phyloP scores from a whole-genome alignment of 2,329 filamentous ascomycete species.

The Zasmidium cellare region DNA sequence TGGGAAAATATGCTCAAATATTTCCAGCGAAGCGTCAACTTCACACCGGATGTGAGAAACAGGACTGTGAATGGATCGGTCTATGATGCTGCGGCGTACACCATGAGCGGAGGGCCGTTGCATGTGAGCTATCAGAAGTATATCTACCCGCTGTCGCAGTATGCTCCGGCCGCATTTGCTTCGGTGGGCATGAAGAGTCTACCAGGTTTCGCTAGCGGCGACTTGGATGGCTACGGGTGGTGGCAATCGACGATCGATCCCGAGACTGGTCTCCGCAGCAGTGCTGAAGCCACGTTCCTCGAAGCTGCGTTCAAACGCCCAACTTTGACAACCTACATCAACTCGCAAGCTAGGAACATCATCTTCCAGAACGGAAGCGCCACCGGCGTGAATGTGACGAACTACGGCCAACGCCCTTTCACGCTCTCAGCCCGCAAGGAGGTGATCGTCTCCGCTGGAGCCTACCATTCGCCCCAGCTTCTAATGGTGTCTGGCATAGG shows the following conservation, averaged over 20 bases:
- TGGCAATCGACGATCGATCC: slow-evolving; percentile 35
- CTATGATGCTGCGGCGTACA: slow-evolving; percentile 15
- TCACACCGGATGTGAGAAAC: slow-evolving; percentile 14
- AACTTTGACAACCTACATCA: slow-evolving; percentile 33
- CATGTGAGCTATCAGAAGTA: slow-evolving; percentile 35
- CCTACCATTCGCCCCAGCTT: slow-evolving; percentile 33
- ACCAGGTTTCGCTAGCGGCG: slow-evolving; percentile 30
- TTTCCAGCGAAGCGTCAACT: slow-evolving; percentile 41
- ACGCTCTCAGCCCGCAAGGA: slow-evolving; percentile 33
- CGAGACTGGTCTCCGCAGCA: slow-evolving; percentile 24
- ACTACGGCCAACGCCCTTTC: slow-evolving; percentile 24
- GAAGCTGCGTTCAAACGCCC: slow-evolving; percentile 16
- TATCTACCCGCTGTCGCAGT: slow-evolving; percentile 30
- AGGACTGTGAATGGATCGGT: slow-evolving; percentile 11
- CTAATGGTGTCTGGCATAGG: slow-evolving; percentile 34
- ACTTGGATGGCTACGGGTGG: slow-evolving; percentile 22
- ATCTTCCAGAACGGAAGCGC: slow-evolving; percentile 31
- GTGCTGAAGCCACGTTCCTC: slow-evolving; percentile 31
- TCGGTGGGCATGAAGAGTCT: slow-evolving; percentile 29
- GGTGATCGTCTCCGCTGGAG: slow-evolving; percentile 34
- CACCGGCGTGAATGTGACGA: slow-evolving; percentile 28
- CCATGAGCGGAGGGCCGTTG: slow-evolving; percentile 30
- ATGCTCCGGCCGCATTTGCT: slow-evolving; percentile 27
- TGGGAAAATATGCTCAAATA: slow-evolving; percentile 60
- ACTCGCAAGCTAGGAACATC: slow-evolving; percentile 35